Conservation (phyloP, 768 basidiomycete genomes). For the Amanita muscaria region DNA sequence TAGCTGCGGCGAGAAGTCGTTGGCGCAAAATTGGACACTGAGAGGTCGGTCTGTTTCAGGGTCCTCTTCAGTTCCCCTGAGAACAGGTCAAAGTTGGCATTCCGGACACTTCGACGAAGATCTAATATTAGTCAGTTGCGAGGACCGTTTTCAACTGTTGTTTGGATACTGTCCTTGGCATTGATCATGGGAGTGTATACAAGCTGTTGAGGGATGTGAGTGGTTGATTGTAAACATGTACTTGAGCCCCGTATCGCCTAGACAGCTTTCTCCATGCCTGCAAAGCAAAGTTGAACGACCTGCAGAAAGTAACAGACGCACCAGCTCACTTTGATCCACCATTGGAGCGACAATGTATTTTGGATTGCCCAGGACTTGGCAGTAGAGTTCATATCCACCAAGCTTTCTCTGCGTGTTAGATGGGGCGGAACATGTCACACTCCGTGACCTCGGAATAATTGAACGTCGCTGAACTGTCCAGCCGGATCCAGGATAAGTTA, state of each 20-base stretch:
- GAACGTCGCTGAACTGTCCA: too few species aligned
- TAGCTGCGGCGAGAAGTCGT: slow-evolving; percentile 79
- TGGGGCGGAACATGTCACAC: too few species aligned
- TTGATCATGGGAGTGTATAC: slow-evolving; percentile 99
- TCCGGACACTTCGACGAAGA: slow-evolving; percentile 56
- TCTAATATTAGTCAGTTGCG: slow-evolving; percentile 27
- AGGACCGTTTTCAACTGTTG: background rate
- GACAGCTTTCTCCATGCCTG: slow-evolving; percentile 84
- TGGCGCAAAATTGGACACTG: slow-evolving; percentile 90
- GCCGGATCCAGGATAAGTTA: too few species aligned
- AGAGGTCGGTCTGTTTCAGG: slow-evolving; percentile 68
- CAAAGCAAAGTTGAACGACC: slow-evolving; percentile 1
- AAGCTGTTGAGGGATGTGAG: slow-evolving; percentile 38
- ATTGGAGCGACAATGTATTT: slow-evolving; percentile 93
- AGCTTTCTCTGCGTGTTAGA: too few species aligned
- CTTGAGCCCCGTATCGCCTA: slow-evolving; percentile 75
- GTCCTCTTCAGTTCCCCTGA: slow-evolving; percentile 80
- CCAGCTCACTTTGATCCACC: slow-evolving; percentile 97
- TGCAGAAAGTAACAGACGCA: slow-evolving; percentile 38
- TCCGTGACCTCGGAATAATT: too few species aligned
- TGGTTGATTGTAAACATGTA: too few species aligned
- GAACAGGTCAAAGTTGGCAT: slow-evolving; percentile 58
- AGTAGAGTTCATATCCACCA: slow-evolving; percentile 79
- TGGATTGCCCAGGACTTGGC: slow-evolving; percentile 69
- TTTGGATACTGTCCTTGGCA: slow-evolving; percentile 49